Base-by-base conservation (phyloP, 2,329 filamentous ascomycete species). In the Alternaria conjuncta region DNA sequence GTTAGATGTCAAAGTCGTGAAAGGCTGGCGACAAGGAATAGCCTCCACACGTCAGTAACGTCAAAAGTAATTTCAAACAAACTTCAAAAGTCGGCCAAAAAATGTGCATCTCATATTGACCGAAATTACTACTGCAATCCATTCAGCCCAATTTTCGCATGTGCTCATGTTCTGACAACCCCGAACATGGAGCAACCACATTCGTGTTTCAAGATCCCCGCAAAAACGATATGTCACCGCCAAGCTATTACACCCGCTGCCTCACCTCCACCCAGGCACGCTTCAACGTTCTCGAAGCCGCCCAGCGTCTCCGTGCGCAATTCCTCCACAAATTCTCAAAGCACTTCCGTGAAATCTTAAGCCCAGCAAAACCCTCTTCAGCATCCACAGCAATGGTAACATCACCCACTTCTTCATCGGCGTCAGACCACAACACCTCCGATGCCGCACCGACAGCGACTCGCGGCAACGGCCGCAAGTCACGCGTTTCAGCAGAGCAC, bases 401-500 rank as follows among this genome's bases (percentile, higher is more conserved):
- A 41, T 45, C 63, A 23, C 47, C 57, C 13, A 20, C 46, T 8
- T 32, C 60, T 11, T 70, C 65, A 5, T 61, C 70, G 13, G 23
- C 63, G 20, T 69, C 70, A 25, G 55, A 57, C n/a, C 63, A 61
- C 32, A 41, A 41, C 36, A 55, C 65, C 12, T 59, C 65, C 15
- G 64, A 66, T 44, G 57, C 57, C n/a, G 18, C 32, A 36, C 32
- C 32, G 2, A 3, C 32, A 36, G 32, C 32, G 32, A 36, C 32
- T 36, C 32, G 32, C 32, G 32, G 32, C 15, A 36, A 36, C 71
- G 73, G 25, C 44, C 15, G 36, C 4, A 41, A 56, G 41, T 30
- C 60, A 26, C 60, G 60, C 30, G 76, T 78, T 9, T 71, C 75
- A 23, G 72, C 79, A 47, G 75, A 77, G 50, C 77, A 81, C 66